phyloP scores from a whole-genome alignment of 2,329 filamentous ascomycete species.

The Rosellinia necatrix region DNA sequence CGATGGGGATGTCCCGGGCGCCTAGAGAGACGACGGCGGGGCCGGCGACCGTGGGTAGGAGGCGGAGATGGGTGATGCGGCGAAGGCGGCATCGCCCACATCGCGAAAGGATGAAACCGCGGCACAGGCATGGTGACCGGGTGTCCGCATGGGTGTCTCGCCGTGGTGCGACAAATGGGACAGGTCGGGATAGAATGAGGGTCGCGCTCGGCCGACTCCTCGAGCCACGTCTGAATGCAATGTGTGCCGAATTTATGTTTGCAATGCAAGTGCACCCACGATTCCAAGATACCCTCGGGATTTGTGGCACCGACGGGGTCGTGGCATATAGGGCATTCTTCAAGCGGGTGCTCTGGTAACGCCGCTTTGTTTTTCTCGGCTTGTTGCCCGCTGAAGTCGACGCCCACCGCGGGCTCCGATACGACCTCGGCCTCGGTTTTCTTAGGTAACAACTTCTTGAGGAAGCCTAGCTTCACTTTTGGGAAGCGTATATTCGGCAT shows the following conservation, averaged over 20 bases:
- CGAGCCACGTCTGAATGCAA: constrained; percentile 51
- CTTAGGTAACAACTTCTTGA: constrained; percentile 34
- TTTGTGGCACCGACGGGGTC: constrained; percentile 46
- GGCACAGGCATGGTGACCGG: constrained; percentile 27
- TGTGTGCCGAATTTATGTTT: constrained; percentile 49
- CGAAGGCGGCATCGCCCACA: constrained; percentile 16
- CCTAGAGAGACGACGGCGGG: constrained; percentile 23
- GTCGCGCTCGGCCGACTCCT: constrained; percentile 42
- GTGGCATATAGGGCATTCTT: constrained; percentile 51
- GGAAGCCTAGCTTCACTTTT: constrained; percentile 33
- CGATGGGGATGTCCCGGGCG: constrained; percentile 14
- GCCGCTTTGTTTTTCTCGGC: constrained; percentile 13
- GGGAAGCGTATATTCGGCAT: constrained; percentile 29
- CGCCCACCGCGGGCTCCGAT: constrained; percentile 8
- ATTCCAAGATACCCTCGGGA: constrained; percentile 45
- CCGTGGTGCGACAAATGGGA: constrained; percentile 47
- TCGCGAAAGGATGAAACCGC: constrained; percentile 4
- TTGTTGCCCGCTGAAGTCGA: constrained; percentile 19
- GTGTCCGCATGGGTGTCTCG: constrained; percentile 41
- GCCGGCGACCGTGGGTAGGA: background rate
- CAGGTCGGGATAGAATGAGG: constrained; percentile 42
- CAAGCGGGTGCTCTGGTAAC: constrained; percentile 23
- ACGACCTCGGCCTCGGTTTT: constrained; percentile 6
- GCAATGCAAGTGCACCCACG: constrained; percentile 49
- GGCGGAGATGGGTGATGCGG: constrained; percentile 18